phyloP scores from a whole-genome alignment of 805 yeast species.

The Pichia kluyveri region DNA sequence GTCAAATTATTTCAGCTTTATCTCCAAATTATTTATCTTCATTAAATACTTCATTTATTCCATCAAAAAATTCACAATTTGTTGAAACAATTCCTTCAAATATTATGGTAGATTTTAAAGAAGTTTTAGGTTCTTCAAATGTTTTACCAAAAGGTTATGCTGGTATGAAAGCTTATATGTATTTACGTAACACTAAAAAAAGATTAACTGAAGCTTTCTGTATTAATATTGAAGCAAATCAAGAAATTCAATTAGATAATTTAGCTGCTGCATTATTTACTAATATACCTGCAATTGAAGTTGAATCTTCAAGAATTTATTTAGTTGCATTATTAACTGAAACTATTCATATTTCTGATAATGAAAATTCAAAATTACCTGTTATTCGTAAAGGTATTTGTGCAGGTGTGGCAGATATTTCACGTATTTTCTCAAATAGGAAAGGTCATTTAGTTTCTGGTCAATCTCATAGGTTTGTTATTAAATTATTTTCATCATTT shows the following conservation, averaged over 20 bases:
- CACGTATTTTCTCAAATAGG: slow-evolving; percentile 62
- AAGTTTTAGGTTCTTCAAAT: slow-evolving; percentile 50
- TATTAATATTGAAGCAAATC: slow-evolving; percentile 50
- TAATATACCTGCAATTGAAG: slow-evolving; percentile 60
- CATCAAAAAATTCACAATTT: slow-evolving; percentile 39
- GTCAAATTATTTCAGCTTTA: slow-evolving; percentile 63
- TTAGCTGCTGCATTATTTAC: slow-evolving; percentile 73
- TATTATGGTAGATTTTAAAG: slow-evolving; percentile 67
- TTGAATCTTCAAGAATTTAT: slow-evolving; percentile 54
- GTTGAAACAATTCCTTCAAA: slow-evolving; percentile 49
- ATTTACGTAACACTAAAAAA: slow-evolving; percentile 52
- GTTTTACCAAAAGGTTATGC: slow-evolving; percentile 58
- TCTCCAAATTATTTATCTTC: slow-evolving; percentile 49
- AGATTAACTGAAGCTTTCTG: slow-evolving; percentile 76
- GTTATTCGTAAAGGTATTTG: slow-evolving; percentile 70
- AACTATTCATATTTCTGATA: slow-evolving; percentile 37
- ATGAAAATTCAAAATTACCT: neutral
- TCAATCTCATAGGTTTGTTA: slow-evolving; percentile 59
- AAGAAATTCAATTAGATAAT: slow-evolving; percentile 52
- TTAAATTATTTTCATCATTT: slow-evolving; percentile 65
- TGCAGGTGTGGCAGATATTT: slow-evolving; percentile 80
- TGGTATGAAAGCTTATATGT: slow-evolving; percentile 66
- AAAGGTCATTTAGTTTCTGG: slow-evolving; percentile 53
- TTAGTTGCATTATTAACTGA: slow-evolving; percentile 73
- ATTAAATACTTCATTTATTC: slow-evolving; percentile 29